phyloP scores from a whole-genome alignment of 1,284 basidiomycete species.

The Rhodotorula sp. region DNA sequence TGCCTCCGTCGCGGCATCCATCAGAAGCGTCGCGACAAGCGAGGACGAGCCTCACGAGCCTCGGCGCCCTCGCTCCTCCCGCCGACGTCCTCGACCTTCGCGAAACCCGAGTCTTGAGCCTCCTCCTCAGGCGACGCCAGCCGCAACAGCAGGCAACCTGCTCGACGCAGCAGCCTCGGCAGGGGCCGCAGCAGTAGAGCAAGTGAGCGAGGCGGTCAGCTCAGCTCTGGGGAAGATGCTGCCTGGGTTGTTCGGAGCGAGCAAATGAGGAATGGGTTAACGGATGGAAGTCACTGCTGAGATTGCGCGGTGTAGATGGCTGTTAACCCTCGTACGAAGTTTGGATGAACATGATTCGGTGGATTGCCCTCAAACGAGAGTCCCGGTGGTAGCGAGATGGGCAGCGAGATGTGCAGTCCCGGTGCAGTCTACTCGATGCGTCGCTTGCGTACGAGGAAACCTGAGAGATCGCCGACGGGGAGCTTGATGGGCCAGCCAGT shows the following conservation, averaged over 20 bases:
- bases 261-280: background rate
- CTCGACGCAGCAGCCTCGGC: background rate
- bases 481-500: constrained; percentile 41
- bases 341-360: background rate
- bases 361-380: too few relatives aligned
- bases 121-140: background rate
- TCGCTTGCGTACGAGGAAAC: constrained; percentile 14
- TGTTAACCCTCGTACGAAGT: background rate
- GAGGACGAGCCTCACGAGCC: background rate
- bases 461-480: constrained; percentile 43
- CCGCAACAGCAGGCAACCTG: background rate
- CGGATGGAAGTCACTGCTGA: background rate
- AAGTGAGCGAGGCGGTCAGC: constrained; percentile 13
- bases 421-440: background rate
- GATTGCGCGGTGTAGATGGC: background rate
- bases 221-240: constrained; percentile 3
- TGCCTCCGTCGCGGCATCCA: background rate
- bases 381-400: too few relatives aligned
- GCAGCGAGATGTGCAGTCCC: background rate
- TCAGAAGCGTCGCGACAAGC: too few relatives aligned
- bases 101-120: background rate
- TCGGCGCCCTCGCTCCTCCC: background rate
- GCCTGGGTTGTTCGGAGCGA: background rate
- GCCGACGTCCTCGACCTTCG: background rate
- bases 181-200: constrained; percentile 10